Base-by-base conservation (phyloP, 2,329 filamentous ascomycete genomes). In the Beauveria scarabaeidicola region DNA sequence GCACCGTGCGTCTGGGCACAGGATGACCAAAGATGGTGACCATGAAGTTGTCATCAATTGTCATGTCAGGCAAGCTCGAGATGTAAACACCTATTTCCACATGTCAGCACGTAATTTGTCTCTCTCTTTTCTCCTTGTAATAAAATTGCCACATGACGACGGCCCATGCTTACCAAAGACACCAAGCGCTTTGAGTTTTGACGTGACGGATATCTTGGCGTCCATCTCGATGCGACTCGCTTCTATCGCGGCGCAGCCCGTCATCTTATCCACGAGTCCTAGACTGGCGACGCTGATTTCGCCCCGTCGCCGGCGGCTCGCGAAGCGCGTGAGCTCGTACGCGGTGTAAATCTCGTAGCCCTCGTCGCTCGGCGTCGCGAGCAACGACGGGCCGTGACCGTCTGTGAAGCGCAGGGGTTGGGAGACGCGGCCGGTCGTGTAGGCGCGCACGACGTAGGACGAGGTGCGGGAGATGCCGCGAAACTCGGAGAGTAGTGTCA, bases 231-330 rank as follows among this genome's bases (percentile, higher is more conserved):
- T 80, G 29, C 81, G 78, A n/a, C 77, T 86, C 41, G 77, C 79
- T 1, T 87, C 76, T 8, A 96, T 80, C 0, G 91, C 91, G 1
- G 90, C 91, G 1, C 87, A 85, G 0, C 91, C 93, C 0, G 91
- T 91, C 89, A 97, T 96, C 72, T 97, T 96, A 2, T 83, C 88
- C 3, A 96, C 64, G 2, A 97, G 76, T 0, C 93, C 93, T 1
- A 97, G 72, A 19, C 88, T 85, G 0, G 90, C 85, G 1, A 92
- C 77, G 47, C 74, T 74, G 0, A 87, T 75, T 5, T 64, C 52
- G 1, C 63, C 64, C 38, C 66, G 62, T 23, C 66, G 67, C 23
- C 66, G 67, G 21, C 70, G 63, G n/a, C 74, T 75, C 1, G 75
- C 71, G 63, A 93, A 85, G 0, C 77, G 71, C 1, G 78, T 77